phyloP scores from a whole-genome alignment of 495 filamentous ascomycete genomes.

The Acidiella bohemica region DNA sequence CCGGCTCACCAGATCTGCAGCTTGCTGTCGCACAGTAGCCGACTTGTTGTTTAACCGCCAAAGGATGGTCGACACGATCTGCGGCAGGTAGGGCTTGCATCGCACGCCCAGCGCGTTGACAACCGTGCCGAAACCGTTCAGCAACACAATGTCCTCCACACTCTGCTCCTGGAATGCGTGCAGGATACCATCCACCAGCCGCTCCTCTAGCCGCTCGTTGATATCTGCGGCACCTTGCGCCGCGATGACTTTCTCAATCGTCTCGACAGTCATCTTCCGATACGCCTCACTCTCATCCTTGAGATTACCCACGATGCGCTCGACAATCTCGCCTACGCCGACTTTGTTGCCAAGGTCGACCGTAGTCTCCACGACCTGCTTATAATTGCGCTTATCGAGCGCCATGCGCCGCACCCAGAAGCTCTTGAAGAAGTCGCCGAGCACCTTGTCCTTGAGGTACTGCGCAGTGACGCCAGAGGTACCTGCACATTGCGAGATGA shows the following conservation, averaged over 20 bases:
- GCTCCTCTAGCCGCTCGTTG: constrained; percentile 79
- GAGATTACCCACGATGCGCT: constrained; percentile 82
- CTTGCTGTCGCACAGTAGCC: constrained; percentile 89
- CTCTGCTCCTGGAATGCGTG: constrained; percentile 97
- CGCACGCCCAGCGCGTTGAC: constrained; percentile 89
- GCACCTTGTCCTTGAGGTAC: constrained; percentile 88
- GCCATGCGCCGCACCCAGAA: constrained; percentile 99
- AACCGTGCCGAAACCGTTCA: constrained; percentile 98
- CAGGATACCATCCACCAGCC: constrained; percentile 90
- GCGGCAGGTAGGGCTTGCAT: constrained; percentile 91
- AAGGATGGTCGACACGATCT: constrained; percentile 93
- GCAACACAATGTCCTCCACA: constrained; percentile 87
- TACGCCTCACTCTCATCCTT: constrained; percentile 98
- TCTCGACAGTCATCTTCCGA: constrained; percentile 98
- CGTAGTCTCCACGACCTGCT: constrained; percentile 94
- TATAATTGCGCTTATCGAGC: constrained; percentile 88
- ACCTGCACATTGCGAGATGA: constrained; percentile 90
- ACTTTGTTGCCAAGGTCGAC: constrained; percentile 97
- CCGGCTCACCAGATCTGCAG: constrained; percentile 88
- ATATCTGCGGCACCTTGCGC: constrained; percentile 89
- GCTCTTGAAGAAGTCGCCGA: constrained; percentile 94
- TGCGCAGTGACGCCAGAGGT: constrained; percentile 89
- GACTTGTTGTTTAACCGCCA: constrained; percentile 97
- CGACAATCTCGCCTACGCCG: constrained; percentile 85
- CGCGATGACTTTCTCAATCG: constrained; percentile 87